These are phyloP conservation scores for Scedosporium apiospermum DNA, from an alignment of 2,329 filamentous ascomycete species.

Conservation along the genomic window DNA sequence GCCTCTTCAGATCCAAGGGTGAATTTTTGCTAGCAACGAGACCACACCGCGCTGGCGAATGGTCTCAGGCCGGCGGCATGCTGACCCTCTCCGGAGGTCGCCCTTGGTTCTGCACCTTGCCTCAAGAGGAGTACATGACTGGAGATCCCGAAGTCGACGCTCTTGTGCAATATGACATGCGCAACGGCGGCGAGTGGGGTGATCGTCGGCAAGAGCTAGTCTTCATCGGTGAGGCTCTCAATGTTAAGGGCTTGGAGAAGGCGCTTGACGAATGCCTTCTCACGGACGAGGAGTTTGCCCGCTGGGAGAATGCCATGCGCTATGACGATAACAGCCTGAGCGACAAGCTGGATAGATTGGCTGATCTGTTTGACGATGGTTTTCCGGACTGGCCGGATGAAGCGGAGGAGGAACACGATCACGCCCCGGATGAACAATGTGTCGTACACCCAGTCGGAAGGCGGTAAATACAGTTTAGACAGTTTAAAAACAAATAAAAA, in stretches of 20 bases:
- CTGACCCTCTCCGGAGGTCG: conserved; percentile 47
- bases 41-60: conserved; percentile 44
- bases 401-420: conserved; percentile 24
- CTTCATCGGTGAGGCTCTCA: conserved; percentile 60
- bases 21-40: conserved; percentile 51
- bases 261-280: conserved; percentile 53
- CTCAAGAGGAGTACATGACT: conserved; percentile 38
- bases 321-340: conserved; percentile 20
- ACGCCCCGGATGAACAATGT: not conserved
- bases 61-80: conserved; percentile 57
- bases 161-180: conserved; percentile 39
- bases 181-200: conserved; percentile 52
- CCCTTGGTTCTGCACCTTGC: conserved; percentile 50
- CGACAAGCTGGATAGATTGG: conserved; percentile 34
- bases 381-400: conserved; percentile 46
- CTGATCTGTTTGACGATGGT: conserved; percentile 46
- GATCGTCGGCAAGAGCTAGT: conserved; percentile 64
- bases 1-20: conserved; percentile 55
- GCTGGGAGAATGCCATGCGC: conserved; percentile 44
- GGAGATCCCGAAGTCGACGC: conserved; percentile 36
- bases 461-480: no score
- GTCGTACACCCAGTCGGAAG: no score
- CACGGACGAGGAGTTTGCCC: conserved; percentile 45
- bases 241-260: conserved; percentile 38
- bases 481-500: no score